Evolutionary conservation across 352 stramenopile genomes (phyloP).

Genomic region (Globisporangium middletonii): DNA sequence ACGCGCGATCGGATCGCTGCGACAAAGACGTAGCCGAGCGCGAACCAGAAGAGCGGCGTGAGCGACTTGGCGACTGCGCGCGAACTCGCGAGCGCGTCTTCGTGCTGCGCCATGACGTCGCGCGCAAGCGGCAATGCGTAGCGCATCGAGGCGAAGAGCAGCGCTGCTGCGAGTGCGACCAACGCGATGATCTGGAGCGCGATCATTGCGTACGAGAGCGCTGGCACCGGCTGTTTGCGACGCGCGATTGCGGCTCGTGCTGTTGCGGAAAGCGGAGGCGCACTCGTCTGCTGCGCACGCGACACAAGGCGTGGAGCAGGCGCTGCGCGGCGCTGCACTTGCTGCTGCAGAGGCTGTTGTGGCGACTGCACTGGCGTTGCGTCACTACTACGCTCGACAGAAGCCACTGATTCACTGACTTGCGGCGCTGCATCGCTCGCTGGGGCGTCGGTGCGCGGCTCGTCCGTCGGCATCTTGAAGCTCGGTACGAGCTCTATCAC

Average conservation of each 20-base stretch:
- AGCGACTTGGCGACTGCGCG: constrained; percentile 24
- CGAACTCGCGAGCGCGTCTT: constrained; percentile 18
- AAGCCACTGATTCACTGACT: background rate
- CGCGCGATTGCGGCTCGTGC: background rate
- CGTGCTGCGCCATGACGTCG: constrained; percentile 17
- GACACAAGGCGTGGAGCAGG: background rate
- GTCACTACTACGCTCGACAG: background rate
- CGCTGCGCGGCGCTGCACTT: background rate
- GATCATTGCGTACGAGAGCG: constrained; percentile 9
- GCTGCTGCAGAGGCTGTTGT: background rate
- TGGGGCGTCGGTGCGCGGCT: background rate
- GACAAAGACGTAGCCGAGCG: constrained; percentile 41
- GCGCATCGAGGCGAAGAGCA: constrained; percentile 5
- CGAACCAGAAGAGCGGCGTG: constrained; percentile 51
- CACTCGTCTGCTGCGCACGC: background rate
- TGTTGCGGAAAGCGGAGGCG: background rate
- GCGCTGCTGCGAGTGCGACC: constrained; percentile 3
- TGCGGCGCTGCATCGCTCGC: background rate
- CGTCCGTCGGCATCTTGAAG: constrained; percentile 32
- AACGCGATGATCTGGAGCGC: constrained; percentile 16
- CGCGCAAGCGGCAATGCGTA: constrained; percentile 21
- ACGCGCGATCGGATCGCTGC: constrained; percentile 35
- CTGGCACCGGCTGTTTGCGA: constrained; percentile 5
- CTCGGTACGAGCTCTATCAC: constrained; percentile 41
- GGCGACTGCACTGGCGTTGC: background rate